Conservation (phyloP, 805 yeast species). For the Saturnispora besseyi region DNA sequence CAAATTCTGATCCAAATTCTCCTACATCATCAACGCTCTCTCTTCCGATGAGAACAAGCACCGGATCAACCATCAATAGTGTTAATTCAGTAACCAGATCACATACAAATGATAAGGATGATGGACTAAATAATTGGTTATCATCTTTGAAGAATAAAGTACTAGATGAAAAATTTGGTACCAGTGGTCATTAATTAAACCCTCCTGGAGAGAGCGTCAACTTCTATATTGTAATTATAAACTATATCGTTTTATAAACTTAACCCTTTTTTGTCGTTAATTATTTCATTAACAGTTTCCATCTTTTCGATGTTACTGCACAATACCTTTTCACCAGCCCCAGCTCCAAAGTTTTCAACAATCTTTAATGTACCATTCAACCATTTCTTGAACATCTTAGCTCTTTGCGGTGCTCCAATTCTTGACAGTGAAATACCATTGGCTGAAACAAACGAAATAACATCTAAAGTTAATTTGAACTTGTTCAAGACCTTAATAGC, state of each 20-base stretch:
- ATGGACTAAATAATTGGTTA: constrained; percentile 48
- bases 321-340: constrained; percentile 59
- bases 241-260: neutral
- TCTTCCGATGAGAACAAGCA: neutral
- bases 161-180: constrained; percentile 30
- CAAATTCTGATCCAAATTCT: neutral
- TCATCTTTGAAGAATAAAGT: constrained; percentile 36
- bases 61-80: neutral
- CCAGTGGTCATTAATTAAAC: constrained; percentile 12
- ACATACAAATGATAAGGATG: neutral
- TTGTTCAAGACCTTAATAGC: constrained; percentile 69
- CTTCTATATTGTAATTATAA: neutral
- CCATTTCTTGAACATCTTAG: constrained; percentile 52
- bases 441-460: constrained; percentile 66
- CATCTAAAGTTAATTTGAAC: constrained; percentile 76
- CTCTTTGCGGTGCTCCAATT: constrained; percentile 69
- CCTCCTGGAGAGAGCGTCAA: neutral
- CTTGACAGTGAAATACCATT: constrained; percentile 62
- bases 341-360: constrained; percentile 43
- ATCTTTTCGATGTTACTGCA: constrained; percentile 29
- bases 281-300: constrained; percentile 11
- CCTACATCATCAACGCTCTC: neutral
- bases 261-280: neutral
- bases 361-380: constrained; percentile 37
- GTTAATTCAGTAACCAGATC: neutral